These are phyloP conservation scores for Suhomyces guaymorum DNA, from an alignment of 1,139 yeast genomes.

Conservation along the genomic window DNA sequence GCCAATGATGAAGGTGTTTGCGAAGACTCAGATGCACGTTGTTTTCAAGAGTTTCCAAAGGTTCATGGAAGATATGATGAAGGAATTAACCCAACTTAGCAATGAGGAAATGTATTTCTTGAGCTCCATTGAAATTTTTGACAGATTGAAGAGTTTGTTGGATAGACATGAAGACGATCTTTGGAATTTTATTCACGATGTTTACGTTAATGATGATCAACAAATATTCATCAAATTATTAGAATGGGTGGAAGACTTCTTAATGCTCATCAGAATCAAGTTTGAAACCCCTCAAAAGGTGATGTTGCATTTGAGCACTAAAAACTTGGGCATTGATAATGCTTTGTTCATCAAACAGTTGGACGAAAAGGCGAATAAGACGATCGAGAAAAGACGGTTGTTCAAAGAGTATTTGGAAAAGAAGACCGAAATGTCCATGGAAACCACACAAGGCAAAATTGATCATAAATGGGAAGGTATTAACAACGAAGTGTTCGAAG, in stretches of 20 bases:
- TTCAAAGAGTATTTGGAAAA: conserved; percentile 35
- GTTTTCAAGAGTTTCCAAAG: conserved; percentile 72
- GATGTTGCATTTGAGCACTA: conserved; percentile 37
- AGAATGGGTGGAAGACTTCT: conserved; percentile 63
- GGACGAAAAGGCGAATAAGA: conserved; percentile 29
- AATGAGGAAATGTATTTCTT: conserved; percentile 51
- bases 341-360: conserved; percentile 34
- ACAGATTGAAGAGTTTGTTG: conserved; percentile 61
- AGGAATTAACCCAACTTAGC: conserved; percentile 44
- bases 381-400: conserved; percentile 32
- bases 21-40: conserved; percentile 72
- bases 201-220: conserved; percentile 73
- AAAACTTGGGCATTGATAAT: conserved; percentile 21
- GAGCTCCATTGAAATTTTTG: conserved; percentile 56
- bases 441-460: conserved; percentile 33
- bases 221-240: conserved; percentile 68
- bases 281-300: conserved; percentile 53
- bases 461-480: conserved; percentile 52
- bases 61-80: conserved; percentile 72
- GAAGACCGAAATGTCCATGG: conserved; percentile 19
- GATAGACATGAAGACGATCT: conserved; percentile 70
- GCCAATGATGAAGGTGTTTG: conserved; percentile 76
- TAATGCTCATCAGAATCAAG: conserved; percentile 59
- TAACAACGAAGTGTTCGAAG: conserved; percentile 45
- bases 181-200: conserved; percentile 73